A percentile compares a stretch with the other conserved stretches of the same genome.
phyloP scores from a whole-genome alignment of 371 early-diverging fungal genomes.

The Apophysomyces variabilis region DNA sequence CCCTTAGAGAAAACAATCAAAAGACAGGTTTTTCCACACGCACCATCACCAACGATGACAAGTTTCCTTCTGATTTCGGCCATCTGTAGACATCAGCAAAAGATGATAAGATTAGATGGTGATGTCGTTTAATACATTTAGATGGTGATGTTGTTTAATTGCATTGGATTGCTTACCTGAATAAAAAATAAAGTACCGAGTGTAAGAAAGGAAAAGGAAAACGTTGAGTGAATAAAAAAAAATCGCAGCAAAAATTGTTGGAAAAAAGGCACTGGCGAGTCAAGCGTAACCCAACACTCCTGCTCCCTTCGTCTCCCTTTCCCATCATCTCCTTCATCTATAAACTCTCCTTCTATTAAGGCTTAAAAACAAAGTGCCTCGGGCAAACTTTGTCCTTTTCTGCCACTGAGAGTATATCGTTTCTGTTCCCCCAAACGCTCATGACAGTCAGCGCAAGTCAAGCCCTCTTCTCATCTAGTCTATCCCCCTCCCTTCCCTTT shows the following conservation, averaged over 20 bases:
- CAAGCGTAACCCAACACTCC: slow-evolving; percentile 7
- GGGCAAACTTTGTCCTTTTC: background rate
- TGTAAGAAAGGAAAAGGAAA: slow-evolving; percentile 14
- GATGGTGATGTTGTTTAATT: background rate
- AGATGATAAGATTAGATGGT: slow-evolving; percentile 2
- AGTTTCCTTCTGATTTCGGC: slow-evolving; percentile 92
- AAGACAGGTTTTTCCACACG: slow-evolving; percentile 96
- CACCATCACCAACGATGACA: slow-evolving; percentile 97
- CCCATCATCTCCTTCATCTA: slow-evolving; percentile 11
- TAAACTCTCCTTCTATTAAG: slow-evolving; percentile 4
- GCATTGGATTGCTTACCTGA: background rate
- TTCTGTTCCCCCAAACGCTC: background rate
- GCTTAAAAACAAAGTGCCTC: background rate
- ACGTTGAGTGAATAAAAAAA: slow-evolving; percentile 10
- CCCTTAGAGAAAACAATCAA: slow-evolving; percentile 92
- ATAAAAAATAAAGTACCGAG: slow-evolving; percentile 1
- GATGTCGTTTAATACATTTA: background rate
- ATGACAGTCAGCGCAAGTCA: background rate
- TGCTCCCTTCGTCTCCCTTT: slow-evolving; percentile 7
- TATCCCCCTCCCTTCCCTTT: background rate
- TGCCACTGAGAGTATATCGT: background rate
- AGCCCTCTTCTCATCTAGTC: background rate
- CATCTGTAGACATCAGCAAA: slow-evolving; percentile 44
- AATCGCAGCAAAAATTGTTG: slow-evolving; percentile 9
- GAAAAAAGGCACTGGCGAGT: slow-evolving; percentile 6